phyloP scores from a whole-genome alignment of 495 filamentous ascomycete species.

The Halenospora varia region DNA sequence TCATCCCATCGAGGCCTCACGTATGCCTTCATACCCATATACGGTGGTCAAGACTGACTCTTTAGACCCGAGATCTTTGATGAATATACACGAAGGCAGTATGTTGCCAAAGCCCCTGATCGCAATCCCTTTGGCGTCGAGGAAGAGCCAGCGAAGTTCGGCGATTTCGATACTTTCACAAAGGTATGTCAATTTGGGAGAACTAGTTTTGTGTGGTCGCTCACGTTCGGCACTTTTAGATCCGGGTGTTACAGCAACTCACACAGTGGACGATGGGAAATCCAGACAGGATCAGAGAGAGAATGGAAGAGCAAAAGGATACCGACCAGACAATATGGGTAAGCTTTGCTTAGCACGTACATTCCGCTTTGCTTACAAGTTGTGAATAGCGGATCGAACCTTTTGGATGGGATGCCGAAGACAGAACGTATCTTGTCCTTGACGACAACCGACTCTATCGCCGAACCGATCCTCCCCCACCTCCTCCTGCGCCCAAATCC shows the following conservation, averaged over 20 bases:
- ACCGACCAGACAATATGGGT: conserved; percentile 83
- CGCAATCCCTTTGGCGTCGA: conserved; percentile 84
- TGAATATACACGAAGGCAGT: conserved; percentile 90
- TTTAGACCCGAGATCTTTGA: conserved; percentile 82
- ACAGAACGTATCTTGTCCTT: conserved; percentile 81
- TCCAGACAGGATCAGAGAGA: conserved; percentile 78
- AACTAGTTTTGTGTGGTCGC: background rate
- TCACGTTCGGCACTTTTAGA: conserved; percentile 34
- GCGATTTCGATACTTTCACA: conserved; percentile 75
- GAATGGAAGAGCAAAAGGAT: conserved; percentile 78
- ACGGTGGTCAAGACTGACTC: conserved; percentile 5
- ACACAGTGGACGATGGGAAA: conserved; percentile 87
- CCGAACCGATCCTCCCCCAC: conserved; percentile 59
- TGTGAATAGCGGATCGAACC: conserved; percentile 77
- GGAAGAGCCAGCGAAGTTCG: conserved; percentile 67
- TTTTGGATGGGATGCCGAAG: conserved; percentile 80
- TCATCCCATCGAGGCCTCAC: conserved; percentile 90
- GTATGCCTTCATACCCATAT: conserved; percentile 46
- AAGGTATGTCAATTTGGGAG: conserved; percentile 45
- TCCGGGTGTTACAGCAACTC: conserved; percentile 85
- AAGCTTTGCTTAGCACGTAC: conserved; percentile 25
- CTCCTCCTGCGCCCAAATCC: conserved; percentile 51
- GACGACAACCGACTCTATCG: conserved; percentile 94
- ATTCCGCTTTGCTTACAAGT: conserved; percentile 18
- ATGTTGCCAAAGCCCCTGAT: conserved; percentile 71